Base-by-base conservation (phyloP, 2,329 filamentous ascomycete genomes). In the Aspergillus transmontanensis region DNA sequence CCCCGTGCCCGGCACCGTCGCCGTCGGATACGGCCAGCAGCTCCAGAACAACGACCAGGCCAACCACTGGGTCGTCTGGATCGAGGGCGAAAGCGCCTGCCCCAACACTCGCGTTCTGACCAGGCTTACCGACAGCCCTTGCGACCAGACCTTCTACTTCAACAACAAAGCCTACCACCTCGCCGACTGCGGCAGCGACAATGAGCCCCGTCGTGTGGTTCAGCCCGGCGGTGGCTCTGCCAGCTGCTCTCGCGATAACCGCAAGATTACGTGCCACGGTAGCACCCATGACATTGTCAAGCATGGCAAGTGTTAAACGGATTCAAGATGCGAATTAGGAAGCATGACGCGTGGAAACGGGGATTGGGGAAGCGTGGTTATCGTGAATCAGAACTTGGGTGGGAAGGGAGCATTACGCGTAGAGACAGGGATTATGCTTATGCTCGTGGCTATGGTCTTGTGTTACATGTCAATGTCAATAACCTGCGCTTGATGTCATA, bases 51-150 rank as follows among this genome's bases (percentile, higher is more conserved):
- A 19, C 9, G 48, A 51, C 48, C 48, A 51, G 28, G 48, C 48
- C 48, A 51, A 51, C 48, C 48, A 51, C 48, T 51, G 48, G 48
- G 48, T 51, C 9, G 48, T 51, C 48, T 51, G 48, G 48, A 51
- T 51, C 16, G 48, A 51, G 28, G 48, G 48, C 28, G 19, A 51
- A 34, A n/a, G 16, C 28, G 48, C 48, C 28, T 51, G 48, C 28
- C 48, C 48, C 9, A 51, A 51, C 12, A 32, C 28, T 19, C 30
- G 30, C 16, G 26, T 23, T 6, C 48, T 51, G 28, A 14, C 23
- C 19, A 51, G 28, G 28, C 48, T 51, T 19, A 34, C 28, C 9
- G 48, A 51, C 9, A 51, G 48, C 48, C 48, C 48, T 1, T 51
- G 48, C 28, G 30, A 34, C 16, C 30, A 32, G 16, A 23, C 30